These are phyloP conservation scores for Colletotrichum endophyticum DNA, from an alignment of 2,329 filamentous ascomycete species.

Conservation along the genomic window DNA sequence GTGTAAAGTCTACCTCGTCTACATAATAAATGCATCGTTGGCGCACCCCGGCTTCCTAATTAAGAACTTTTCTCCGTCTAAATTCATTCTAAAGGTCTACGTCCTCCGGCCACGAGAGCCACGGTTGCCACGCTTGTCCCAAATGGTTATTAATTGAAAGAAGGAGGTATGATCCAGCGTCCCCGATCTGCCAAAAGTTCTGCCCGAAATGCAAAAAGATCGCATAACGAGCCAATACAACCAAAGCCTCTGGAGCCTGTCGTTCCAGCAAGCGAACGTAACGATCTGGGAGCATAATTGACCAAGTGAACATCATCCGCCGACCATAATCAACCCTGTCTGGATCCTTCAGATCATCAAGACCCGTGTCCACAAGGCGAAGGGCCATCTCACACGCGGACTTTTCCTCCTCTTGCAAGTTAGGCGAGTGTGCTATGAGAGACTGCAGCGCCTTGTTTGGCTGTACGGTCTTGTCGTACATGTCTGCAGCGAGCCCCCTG, in stretches of 20 bases:
- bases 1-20: background rate
- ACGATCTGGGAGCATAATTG: background rate
- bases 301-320: background rate
- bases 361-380: background rate
- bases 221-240: background rate
- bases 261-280: background rate
- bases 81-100: background rate
- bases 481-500: background rate
- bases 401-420: background rate
- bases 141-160: background rate
- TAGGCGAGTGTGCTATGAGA: background rate
- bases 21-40: accelerated
- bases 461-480: background rate
- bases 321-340: background rate
- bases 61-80: background rate
- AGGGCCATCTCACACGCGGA: background rate
- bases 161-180: background rate
- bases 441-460: background rate
- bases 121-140: background rate
- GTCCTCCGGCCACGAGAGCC: background rate
- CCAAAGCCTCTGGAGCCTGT: background rate
- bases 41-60: accelerated
- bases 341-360: background rate
- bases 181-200: background rate
- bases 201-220: background rate